Percentiles rank a stretch among this genome's conserved stretches.
Evolutionary conservation across 2,329 filamentous ascomycete genomes (phyloP).

Genomic region (Cladosporium sp.): DNA sequence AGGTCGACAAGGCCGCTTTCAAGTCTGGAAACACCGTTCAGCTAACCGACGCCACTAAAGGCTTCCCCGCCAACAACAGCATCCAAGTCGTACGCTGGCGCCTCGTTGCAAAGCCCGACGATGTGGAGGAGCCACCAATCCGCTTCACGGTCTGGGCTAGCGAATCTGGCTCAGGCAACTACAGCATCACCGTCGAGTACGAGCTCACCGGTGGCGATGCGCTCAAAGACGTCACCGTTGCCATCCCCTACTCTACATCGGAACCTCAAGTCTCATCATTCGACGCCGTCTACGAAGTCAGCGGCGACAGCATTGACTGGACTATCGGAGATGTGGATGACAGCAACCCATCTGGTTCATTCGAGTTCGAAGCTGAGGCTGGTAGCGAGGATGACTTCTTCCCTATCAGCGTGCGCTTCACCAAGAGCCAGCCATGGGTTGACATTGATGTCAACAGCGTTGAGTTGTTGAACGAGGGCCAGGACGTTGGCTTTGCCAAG

Average conservation of each 20-base stretch:
- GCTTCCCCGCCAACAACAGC: conserved; percentile 91
- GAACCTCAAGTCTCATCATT: conserved; percentile 91
- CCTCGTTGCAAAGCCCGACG: conserved; percentile 76
- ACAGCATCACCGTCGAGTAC: conserved; percentile 92
- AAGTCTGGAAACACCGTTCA: conserved; percentile 81
- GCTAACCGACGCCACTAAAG: conserved; percentile 81
- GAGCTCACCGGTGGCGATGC: conserved; percentile 80
- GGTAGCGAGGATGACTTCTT: conserved; percentile 94
- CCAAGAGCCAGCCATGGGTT: conserved; percentile 80
- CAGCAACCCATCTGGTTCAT: conserved; percentile 78
- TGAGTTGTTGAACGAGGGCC: conserved; percentile 70
- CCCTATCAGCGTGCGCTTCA: conserved; percentile 91
- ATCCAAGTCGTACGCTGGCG: conserved; percentile 94
- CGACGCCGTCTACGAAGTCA: conserved; percentile 91
- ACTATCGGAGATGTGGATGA: conserved; percentile 83
- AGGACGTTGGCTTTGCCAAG: conserved; percentile 80
- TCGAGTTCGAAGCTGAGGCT: conserved; percentile 92
- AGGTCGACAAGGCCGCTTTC: conserved; percentile 89
- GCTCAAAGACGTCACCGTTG: conserved; percentile 80
- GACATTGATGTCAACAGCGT: conserved; percentile 89
- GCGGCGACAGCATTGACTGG: conserved; percentile 92
- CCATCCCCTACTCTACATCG: conserved; percentile 80
- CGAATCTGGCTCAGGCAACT: conserved; percentile 75
- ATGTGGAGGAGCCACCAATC: conserved; percentile 79
- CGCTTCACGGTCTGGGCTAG: conserved; percentile 98